Evolutionary conservation across 768 basidiomycete genomes (phyloP), one percentile per base, ranked within the genome.

Genomic region (Lentinula edodes): DNA sequence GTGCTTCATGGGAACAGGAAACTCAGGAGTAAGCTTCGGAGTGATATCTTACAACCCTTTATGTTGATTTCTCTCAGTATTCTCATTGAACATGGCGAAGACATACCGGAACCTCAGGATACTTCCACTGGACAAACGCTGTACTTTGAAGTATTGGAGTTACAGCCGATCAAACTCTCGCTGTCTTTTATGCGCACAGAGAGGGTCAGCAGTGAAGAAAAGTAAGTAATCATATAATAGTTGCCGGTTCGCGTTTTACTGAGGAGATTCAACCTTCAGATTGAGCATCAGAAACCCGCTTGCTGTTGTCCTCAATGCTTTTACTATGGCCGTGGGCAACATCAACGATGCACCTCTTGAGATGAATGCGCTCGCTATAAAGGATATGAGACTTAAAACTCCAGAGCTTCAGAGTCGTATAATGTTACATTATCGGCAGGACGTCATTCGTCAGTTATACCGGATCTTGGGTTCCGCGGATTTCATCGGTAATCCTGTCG

Each of bases 171-270:
- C 68, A 87, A 89, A 64, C 79, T 99, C 4, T 88, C 92, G 1
- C 74, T 99, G 16, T 98, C 97, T 0, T 99, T 99, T 78, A 96
- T 97, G 92, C 86, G 95, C 16, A 96, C 96, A 0, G 97, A 98
- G 67, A 80, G 92, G 34, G 86, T 96, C 60, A 97, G 90, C 72
- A 90, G 90, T 45, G 95, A 95, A 69, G 91, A 95, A 69, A 94
- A 94, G 96, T 96, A 72, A 67, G 88, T 64, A 15, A 13, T 58
- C 5, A 2, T 23, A 20, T 5, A 35, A 28, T n/a, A 7, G 20
- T 10, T 4, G 28, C 4, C 46, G 34, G 38, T 10, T 16, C 41
- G 34, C 34, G 1, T 34, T 58, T 23, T 59, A 13, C 52, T 54
- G 23, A 55, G 45, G 51, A 58, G 58, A 48, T 62, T 62, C 62